Evolutionary conservation across 352 stramenopile genomes (phyloP).

Genomic region (Stramenopiles sp.): DNA sequence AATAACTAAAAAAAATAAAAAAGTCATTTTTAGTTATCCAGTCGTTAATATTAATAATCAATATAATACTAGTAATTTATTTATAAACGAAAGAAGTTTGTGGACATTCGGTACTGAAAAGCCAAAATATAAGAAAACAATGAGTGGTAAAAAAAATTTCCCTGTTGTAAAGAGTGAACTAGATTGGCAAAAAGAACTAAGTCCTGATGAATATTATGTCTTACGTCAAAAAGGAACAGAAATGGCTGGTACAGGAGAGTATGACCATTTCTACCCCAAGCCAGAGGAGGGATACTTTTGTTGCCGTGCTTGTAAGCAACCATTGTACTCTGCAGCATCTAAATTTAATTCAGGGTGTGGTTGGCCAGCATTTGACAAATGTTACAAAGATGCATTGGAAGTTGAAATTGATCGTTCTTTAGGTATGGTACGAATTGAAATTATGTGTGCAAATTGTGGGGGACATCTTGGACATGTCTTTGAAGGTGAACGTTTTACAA

Average conservation of each 20-base stretch:
- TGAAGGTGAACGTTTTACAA: conserved; percentile 57
- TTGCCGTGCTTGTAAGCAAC: conserved; percentile 55
- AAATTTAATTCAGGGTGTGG: conserved; percentile 71
- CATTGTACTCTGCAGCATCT: conserved; percentile 54
- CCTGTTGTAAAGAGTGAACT: conserved; percentile 30
- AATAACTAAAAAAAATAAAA: too few relatives aligned
- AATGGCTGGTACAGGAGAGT: conserved; percentile 53
- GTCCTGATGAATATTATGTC: conserved; percentile 49
- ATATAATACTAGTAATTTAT: too few relatives aligned
- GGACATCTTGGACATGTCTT: conserved; percentile 73
- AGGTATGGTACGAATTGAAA: conserved; percentile 39
- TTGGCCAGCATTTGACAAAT: conserved; percentile 67
- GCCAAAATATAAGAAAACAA: neutral
- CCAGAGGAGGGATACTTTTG: conserved; percentile 49
- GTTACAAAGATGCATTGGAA: conserved; percentile 58
- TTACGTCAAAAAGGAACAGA: conserved; percentile 69
- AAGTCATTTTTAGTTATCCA: too few relatives aligned
- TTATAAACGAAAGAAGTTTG: too few relatives aligned
- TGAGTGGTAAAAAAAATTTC: conserved; percentile 1
- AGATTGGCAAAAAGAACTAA: conserved; percentile 52
- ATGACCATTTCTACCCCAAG: conserved; percentile 47
- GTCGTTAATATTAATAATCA: too few relatives aligned
- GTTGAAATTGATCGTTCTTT: conserved; percentile 21
- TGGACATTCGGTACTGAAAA: neutral
- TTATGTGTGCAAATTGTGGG: conserved; percentile 58